phyloP scores from a whole-genome alignment of 2,329 filamentous ascomycete species.

The Sporothrix variecibatus region DNA sequence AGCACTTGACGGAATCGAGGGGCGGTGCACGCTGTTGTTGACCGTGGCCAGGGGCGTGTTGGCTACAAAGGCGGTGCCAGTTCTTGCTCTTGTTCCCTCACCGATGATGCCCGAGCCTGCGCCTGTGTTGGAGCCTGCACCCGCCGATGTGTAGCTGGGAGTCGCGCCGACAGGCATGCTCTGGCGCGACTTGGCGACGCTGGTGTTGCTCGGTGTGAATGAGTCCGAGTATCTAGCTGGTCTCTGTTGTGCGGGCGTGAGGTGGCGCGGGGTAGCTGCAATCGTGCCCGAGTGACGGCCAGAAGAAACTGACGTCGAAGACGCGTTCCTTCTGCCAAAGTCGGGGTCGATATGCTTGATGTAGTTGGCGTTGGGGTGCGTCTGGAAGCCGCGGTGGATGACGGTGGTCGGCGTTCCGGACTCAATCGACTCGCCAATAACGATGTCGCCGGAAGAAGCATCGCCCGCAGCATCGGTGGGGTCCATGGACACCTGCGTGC shows the following conservation, averaged over 20 bases:
- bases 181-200: conserved; percentile 27
- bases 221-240: conserved; percentile 39
- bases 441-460: background rate
- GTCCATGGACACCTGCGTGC: conserved; percentile 68
- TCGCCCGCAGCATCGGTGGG: conserved; percentile 41
- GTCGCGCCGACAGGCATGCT: conserved; percentile 30
- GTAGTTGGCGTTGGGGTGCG: conserved; percentile 83
- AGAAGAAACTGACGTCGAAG: conserved; percentile 19
- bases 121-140: background rate
- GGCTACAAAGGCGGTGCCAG: background rate
- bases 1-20: conserved; percentile 28
- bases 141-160: background rate
- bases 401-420: conserved; percentile 59
- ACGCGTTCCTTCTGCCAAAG: conserved; percentile 38
- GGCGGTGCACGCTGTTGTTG: conserved; percentile 29
- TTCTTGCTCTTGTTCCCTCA: background rate
- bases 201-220: conserved; percentile 33
- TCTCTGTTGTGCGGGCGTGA: conserved; percentile 43
- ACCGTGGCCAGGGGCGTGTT: conserved; percentile 2
- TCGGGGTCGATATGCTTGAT: conserved; percentile 71
- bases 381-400: conserved; percentile 75
- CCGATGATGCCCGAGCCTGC: background rate
- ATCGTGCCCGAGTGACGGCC: conserved; percentile 42
- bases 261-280: conserved; percentile 45
- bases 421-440: conserved; percentile 46